Base-by-base conservation (phyloP, 2,329 filamentous ascomycete genomes). In the Davidsoniella neocaledoniae region DNA sequence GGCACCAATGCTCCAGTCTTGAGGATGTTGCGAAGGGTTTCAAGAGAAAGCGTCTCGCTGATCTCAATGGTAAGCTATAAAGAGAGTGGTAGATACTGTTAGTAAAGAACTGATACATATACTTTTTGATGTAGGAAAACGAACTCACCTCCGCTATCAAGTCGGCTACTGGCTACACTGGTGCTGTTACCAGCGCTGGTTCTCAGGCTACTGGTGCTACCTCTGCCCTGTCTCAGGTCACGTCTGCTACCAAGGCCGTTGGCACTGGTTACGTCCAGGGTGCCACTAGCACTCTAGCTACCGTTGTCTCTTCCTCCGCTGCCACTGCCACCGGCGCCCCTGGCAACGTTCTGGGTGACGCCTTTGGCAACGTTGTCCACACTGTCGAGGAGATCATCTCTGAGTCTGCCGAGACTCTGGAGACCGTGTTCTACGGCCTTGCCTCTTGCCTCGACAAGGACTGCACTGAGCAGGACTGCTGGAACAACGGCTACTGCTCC, bases 41-140 rank as follows among this genome's bases (percentile, higher is more conserved):
- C 82, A 29, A 79, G 75, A 14, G 90, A 96, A 41, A 98, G 71
- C 56, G 85, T 90, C 52, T 86, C 76, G 57, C 86, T 88, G 65
- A 98, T 98, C 61, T 95, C 93, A 50, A 86, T 78, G 43, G 87
- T 90, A 46, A 98, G 80, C 86, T 90, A 16, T 6, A 43, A 21
- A 41, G 29, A n/a, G 12, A 4, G 19, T n/a, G 21, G 21, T 10
- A 40, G n/a, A 21, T 12, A 8, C 1, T 16, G 37, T 52, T 17
- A 52, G 37, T 19, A 40, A 38, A 16, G 5, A 17, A 19, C 9
- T 25, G 16, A 43, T 21, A 16, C 26, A 29, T 17, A 29, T 16
- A 41, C 5, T n/a, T 17, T 23, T 8, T 23, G 25, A 9, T 36
- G 14, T 10, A 36, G 19, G 16, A 25, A 41, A 19, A 38, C 43